These are phyloP conservation scores for Phytophthora podocarpi DNA, from an alignment of 352 stramenopile species.

Conservation along the genomic window DNA sequence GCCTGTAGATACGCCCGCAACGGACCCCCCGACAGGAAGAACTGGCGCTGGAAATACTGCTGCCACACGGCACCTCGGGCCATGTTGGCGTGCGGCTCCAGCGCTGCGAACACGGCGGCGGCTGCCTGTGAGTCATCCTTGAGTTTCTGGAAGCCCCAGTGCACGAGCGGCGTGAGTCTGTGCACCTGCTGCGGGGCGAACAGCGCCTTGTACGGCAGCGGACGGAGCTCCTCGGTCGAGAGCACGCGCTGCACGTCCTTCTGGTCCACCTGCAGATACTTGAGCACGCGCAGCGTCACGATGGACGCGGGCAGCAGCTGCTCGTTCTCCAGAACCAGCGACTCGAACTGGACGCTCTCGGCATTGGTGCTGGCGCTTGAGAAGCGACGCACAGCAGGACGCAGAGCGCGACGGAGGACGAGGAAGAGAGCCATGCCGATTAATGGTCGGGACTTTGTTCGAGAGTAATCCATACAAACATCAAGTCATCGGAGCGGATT, in stretches of 20 bases:
- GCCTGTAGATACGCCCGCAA: slow-evolving; percentile 45
- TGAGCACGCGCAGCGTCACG: slow-evolving; percentile 36
- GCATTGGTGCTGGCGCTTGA: slow-evolving; percentile 8
- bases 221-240: slow-evolving; percentile 18
- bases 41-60: slow-evolving; percentile 68
- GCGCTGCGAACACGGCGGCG: slow-evolving; percentile 39
- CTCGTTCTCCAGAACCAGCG: slow-evolving; percentile 22
- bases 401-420: slow-evolving; percentile 1
- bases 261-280: slow-evolving; percentile 38
- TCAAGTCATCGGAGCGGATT: too few species aligned
- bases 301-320: slow-evolving; percentile 5
- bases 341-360: slow-evolving; percentile 27
- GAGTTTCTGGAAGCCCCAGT: slow-evolving; percentile 43
- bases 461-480: not conserved
- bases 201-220: slow-evolving; percentile 35
- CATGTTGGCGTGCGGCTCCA: slow-evolving; percentile 64
- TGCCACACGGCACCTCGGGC: slow-evolving; percentile 46
- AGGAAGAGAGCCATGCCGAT: slow-evolving; percentile 13
- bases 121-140: slow-evolving; percentile 5
- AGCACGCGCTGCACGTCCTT: slow-evolving; percentile 23
- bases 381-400: not conserved
- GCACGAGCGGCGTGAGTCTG: slow-evolving; percentile 41
- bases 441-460: not conserved
- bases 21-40: slow-evolving; percentile 57
- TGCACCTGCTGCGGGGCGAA: slow-evolving; percentile 36